Evolutionary conservation across 2,329 filamentous ascomycete species (phyloP).

Genomic region (Paracamarosporium sp.): DNA sequence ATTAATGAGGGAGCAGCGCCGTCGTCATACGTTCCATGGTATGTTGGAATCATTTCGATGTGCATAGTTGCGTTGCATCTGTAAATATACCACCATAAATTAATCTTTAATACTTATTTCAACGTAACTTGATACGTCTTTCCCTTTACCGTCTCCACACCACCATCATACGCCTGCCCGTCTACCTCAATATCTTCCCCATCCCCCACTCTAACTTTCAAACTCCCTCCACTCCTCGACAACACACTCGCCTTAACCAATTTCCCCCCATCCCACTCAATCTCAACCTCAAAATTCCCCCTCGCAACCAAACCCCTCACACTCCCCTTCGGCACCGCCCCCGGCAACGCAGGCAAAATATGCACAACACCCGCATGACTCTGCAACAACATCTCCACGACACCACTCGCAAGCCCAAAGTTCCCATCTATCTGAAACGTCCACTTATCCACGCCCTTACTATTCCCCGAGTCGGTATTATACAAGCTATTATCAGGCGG

Average conservation of each 20-base stretch:
- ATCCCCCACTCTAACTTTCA: constrained; percentile 25
- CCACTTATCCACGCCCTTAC: background rate
- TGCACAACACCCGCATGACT: constrained; percentile 16
- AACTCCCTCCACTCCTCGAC: constrained; percentile 12
- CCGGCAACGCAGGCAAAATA: constrained; percentile 21
- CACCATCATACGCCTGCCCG: constrained; percentile 3
- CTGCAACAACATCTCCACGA: constrained; percentile 55
- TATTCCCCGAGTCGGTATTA: constrained; percentile 1
- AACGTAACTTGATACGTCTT: constrained; percentile 4
- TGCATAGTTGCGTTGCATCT: background rate
- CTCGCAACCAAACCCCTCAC: constrained; percentile 22
- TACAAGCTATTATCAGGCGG: constrained; percentile 1
- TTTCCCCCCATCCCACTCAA: constrained; percentile 18
- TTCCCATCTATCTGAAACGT: constrained; percentile 59
- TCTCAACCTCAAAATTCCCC: constrained; percentile 25
- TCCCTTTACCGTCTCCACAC: constrained; percentile 4
- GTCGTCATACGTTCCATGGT: background rate
- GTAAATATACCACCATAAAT: background rate
- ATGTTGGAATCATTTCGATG: background rate
- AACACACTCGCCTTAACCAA: constrained; percentile 12
- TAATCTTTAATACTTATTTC: background rate
- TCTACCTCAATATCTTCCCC: constrained; percentile 11
- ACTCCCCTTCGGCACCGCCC: constrained; percentile 16
- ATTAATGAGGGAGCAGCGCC: background rate
- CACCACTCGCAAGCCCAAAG: constrained; percentile 54